A percentile compares a stretch with the other conserved stretches of the same genome.
Conservation (phyloP, 1,284 basidiomycete species). For the Pascua sp. region DNA sequence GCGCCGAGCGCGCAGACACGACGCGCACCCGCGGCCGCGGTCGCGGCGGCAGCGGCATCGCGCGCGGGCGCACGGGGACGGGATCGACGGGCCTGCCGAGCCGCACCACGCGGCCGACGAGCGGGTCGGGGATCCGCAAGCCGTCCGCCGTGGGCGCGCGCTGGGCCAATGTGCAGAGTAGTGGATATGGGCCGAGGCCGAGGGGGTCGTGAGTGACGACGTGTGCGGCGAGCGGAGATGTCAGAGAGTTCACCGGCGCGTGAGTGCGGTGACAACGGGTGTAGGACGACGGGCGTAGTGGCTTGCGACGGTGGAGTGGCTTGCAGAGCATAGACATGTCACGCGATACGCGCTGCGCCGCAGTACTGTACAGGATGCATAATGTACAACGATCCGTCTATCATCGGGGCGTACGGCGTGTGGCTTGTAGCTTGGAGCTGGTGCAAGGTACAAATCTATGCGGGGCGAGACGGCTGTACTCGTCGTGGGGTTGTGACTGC, state of each 20-base stretch:
- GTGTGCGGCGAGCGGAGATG: too few relatives aligned
- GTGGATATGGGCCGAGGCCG: conserved; percentile 42
- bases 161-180: conserved; percentile 44
- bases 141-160: conserved; percentile 19
- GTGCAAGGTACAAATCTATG: too few relatives aligned
- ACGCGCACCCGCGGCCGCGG: conserved; percentile 5
- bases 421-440: background rate
- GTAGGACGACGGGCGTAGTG: too few relatives aligned
- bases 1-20: conserved; percentile 12
- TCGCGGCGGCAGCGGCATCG: background rate
- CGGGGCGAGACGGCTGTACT: too few relatives aligned
- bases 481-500: too few relatives aligned
- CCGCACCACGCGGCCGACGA: conserved; percentile 6
- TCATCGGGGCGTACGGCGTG: background rate
- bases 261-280: too few relatives aligned
- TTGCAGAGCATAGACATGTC: too few relatives aligned
- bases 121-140: background rate
- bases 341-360: too few relatives aligned
- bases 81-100: conserved; percentile 7
- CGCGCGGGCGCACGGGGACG: background rate
- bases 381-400: background rate
- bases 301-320: too few relatives aligned
- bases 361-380: background rate
- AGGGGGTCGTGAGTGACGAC: background rate
- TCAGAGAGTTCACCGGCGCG: too few relatives aligned